Base-by-base conservation (phyloP, 1,284 basidiomycete species). In the Neonothopanus nambi region DNA sequence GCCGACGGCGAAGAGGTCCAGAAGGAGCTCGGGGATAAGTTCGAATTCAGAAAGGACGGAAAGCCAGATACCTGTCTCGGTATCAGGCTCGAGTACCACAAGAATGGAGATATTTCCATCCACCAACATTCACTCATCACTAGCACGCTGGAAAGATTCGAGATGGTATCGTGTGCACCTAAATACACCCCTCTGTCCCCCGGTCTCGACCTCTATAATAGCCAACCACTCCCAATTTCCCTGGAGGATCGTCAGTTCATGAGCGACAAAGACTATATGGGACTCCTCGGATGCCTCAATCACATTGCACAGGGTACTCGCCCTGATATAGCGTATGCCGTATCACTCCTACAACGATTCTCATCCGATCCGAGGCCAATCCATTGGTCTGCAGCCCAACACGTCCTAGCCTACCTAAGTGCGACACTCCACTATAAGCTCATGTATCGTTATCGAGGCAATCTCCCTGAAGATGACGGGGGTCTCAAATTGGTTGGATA, bases 351-450 rank as follows among this genome's bases (percentile, higher is more conserved):
- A 1, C 54, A 61, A 7, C 58, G 63, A 3, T 69, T 62, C 47
- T 48, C 57, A 1, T 39, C 54, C 0, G 67, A 68, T 33, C 70
- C 67, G 5, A 57, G 64, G 0, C 58, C 54, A 2, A 52, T 49
- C 1, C 71, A 73, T 21, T 69, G 65, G 64, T 54, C 52, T 0
- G 65, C 65, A 0, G 44, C 65, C 13, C 57, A 65, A 21, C 67
- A 68, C 26, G 57, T 69, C 2, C 43, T 74, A 0, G 51, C 57
- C 3, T 75, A 74, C 51, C 44, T 74, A 5, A 64, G 65, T 21
- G 63, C 59, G 0, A 72, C 69, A 0, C n/a, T 62, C 0, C 54
- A 65, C 30, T 59, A 61, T 23, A 52, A 55, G 3, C 46, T 72
- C 12, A 65, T 59, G 1, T 71, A 69, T 36, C 17, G 20, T 24